Base-by-base conservation (phyloP, 805 yeast species). In the Naumovozyma castellii region DNA sequence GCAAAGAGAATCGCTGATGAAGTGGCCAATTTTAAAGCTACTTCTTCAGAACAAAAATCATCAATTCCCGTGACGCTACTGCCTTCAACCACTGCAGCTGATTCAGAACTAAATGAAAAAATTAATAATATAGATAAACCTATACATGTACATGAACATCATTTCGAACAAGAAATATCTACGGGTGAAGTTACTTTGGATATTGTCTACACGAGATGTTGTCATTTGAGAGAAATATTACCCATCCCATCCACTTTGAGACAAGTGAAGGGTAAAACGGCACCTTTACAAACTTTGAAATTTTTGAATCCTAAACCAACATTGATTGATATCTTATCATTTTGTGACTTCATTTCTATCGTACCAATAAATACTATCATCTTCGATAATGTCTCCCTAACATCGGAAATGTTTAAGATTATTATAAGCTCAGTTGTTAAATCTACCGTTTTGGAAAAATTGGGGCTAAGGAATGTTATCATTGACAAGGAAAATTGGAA, bases 211-310 rank as follows among this genome's bases (percentile, higher is more conserved):
- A 84, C 96, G 0, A 68, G 97, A 46, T 88, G 97, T 59, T 87
- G 97, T 56, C 97, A 87, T 59, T 65, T 87, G 42, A 68, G 97
- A 38, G 97, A 87, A 53, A 87, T 87, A 41, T 60, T 88, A 44
- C 97, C 97, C 1, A 87, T 88, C 34, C 90, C 94, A 2, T 88
- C 94, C 1, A 85, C 90, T 5, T 54, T 84, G 49, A 81, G 81
- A 54, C 95, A 84, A 56, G 82, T 84, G 1, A 78, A 78, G 53
- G 84, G 81, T 17, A 77, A 85, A 17, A 72, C 79, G 34, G 78
- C 84, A 1, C 94, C 95, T 3, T 59, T 88, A 18, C 78, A 84
- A 10, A 55, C 75, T 2, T 58, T 88, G 42, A 84, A 80, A 50
- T 66, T 88, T 43, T 66, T 83, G 50, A 88, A 88, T 53, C 90